These are phyloP conservation scores for Udeniomyces megalosporus DNA, from an alignment of 768 basidiomycete species.

Conservation along the genomic window DNA sequence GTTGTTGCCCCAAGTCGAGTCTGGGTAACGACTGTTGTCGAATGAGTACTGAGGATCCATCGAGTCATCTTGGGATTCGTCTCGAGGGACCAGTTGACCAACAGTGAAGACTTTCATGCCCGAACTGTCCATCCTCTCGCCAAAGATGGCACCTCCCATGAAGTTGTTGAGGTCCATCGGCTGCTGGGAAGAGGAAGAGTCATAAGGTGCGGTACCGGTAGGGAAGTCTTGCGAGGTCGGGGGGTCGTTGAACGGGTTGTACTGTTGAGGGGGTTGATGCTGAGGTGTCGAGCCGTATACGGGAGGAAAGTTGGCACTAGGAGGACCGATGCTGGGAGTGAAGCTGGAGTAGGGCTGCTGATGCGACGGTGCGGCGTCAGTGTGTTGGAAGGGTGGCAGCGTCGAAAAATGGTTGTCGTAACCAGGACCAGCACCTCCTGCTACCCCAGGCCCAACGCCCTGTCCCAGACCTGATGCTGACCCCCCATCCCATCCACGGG, in stretches of 20 bases:
- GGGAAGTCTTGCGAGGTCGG: neutral
- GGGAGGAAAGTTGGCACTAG: neutral
- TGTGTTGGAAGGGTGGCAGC: neutral
- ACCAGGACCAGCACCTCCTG: neutral
- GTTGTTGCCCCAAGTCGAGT: no score
- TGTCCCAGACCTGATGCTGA: no score
- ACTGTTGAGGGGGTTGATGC: neutral
- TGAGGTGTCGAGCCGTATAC: neutral
- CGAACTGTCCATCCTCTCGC: neutral
- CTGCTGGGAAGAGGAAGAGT: neutral
- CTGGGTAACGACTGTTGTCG: no score
- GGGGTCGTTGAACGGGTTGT: neutral
- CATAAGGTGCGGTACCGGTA: neutral
- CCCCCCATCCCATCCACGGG: neutral
- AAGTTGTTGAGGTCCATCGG: neutral
- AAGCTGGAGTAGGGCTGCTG: neutral
- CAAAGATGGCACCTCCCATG: neutral
- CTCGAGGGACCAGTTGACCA: neutral
- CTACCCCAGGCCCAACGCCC: no score
- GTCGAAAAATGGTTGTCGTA: neutral
- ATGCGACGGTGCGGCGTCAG: neutral
- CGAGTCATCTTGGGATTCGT: no score
- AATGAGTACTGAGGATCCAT: no score
- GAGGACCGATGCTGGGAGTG: neutral
- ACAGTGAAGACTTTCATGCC: slow-evolving; percentile 1